Evolutionary conservation across 1,284 basidiomycete genomes (phyloP).

Genomic region (Cryptococcus sp.): DNA sequence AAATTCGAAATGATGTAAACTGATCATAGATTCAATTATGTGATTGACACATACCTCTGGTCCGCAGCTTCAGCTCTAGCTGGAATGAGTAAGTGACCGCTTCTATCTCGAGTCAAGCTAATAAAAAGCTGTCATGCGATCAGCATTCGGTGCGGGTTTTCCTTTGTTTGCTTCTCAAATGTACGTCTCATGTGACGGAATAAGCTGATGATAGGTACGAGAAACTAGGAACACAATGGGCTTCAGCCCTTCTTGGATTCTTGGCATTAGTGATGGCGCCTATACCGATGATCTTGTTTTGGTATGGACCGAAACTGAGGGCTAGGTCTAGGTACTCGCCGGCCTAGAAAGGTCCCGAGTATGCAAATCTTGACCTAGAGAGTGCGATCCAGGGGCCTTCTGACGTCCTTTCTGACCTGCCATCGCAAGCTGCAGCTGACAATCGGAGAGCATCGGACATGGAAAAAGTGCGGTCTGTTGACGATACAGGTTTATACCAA

Average conservation of each 20-base stretch:
- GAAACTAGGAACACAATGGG: conserved; percentile 47
- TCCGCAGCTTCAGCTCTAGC: conserved; percentile 53
- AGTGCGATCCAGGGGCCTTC: too few species aligned
- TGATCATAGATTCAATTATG: conserved; percentile 44
- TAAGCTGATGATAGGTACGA: conserved; percentile 47
- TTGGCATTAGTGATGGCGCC: conserved; percentile 44
- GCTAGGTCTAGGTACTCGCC: conserved; percentile 48
- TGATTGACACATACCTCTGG: conserved; percentile 54
- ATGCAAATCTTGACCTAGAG: too few species aligned
- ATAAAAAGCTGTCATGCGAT: conserved; percentile 47
- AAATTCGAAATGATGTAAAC: background rate
- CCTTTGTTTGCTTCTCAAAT: background rate
- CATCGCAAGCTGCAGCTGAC: too few species aligned
- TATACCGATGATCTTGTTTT: conserved; percentile 48
- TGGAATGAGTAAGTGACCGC: conserved; percentile 41
- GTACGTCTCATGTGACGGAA: conserved; percentile 1
- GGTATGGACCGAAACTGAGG: conserved; percentile 50
- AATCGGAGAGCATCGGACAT: too few species aligned
- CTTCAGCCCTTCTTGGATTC: conserved; percentile 42
- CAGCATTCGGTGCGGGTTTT: conserved; percentile 49
- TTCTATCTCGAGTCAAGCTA: background rate
- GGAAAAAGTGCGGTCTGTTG: too few species aligned
- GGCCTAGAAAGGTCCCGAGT: too few species aligned
- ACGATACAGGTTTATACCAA: too few species aligned
- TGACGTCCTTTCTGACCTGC: too few species aligned